A percentile compares a stretch with the other conserved stretches of the same genome.
Evolutionary conservation across 1,139 yeast genomes (phyloP).

Genomic region (Geotrichum restrictum): DNA sequence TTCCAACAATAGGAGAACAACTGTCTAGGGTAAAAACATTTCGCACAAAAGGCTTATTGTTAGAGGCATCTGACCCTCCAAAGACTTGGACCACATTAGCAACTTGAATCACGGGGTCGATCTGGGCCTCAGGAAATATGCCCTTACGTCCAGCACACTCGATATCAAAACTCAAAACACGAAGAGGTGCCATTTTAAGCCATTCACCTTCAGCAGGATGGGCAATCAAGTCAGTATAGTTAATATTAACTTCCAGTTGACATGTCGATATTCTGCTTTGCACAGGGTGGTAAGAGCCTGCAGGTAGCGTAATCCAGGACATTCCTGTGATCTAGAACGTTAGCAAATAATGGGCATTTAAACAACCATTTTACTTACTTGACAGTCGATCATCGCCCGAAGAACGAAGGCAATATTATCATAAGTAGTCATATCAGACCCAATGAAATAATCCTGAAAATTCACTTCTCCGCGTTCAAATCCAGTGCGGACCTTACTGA

Average conservation of each 20-base stretch:
- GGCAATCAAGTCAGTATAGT: slow-evolving; percentile 64
- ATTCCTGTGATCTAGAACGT: slow-evolving; percentile 60
- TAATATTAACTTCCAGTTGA: slow-evolving; percentile 74
- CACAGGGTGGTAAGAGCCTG: slow-evolving; percentile 57
- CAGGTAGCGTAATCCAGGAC: slow-evolving; percentile 95
- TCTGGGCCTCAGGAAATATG: slow-evolving; percentile 89
- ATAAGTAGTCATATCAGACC: slow-evolving; percentile 56
- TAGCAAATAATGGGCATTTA: not conserved
- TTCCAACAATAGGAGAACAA: slow-evolving; percentile 90
- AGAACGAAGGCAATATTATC: slow-evolving; percentile 86
- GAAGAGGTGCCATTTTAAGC: slow-evolving; percentile 88
- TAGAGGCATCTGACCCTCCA: slow-evolving; percentile 52
- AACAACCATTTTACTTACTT: slow-evolving; percentile 35
- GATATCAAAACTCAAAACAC: slow-evolving; percentile 91
- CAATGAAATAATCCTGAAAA: slow-evolving; percentile 57
- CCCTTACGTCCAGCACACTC: slow-evolving; percentile 99
- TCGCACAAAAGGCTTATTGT: slow-evolving; percentile 71
- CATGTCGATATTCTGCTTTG: slow-evolving; percentile 59
- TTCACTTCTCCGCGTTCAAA: slow-evolving; percentile 83
- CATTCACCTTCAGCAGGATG: slow-evolving; percentile 93
- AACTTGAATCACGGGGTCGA: slow-evolving; percentile 93
- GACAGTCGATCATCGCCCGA: slow-evolving; percentile 87
- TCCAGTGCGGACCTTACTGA: slow-evolving; percentile 65
- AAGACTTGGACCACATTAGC: slow-evolving; percentile 87
- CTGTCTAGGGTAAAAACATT: slow-evolving; percentile 91